A percentile compares a stretch with the other conserved stretches of the same genome.
Conservation (phyloP, 305 asterid species). For the Withania somnifera region DNA sequence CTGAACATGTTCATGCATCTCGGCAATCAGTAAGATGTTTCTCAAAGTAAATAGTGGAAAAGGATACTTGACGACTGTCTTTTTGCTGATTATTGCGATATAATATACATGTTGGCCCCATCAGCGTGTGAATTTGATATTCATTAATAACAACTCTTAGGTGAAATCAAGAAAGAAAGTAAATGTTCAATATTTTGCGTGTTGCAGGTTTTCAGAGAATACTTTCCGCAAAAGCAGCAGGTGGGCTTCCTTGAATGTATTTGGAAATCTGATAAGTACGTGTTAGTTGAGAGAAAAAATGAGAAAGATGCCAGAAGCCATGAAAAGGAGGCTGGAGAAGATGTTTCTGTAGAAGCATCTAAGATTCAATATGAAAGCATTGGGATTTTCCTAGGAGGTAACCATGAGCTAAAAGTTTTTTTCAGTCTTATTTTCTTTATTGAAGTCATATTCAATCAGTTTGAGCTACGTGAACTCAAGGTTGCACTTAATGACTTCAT, state of each 20-base stretch:
- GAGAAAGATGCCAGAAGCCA: constrained; percentile 28
- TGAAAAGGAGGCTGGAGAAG: constrained; percentile 27
- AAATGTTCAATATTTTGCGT: not conserved
- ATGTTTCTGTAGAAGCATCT: constrained; percentile 20
- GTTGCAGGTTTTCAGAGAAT: constrained; percentile 68
- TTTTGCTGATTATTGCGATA: not conserved
- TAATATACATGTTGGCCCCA: not conserved
- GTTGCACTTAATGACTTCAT: not conserved
- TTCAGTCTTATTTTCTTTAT: not conserved
- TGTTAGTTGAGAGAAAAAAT: constrained; percentile 44
- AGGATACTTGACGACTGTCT: too few species aligned
- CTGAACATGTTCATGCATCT: too few species aligned
- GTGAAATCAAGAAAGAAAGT: not conserved
- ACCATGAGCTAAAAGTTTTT: not conserved
- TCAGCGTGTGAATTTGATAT: not conserved
- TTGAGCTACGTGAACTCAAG: not conserved
- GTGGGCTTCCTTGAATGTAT: constrained; percentile 46
- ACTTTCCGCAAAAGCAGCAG: constrained; percentile 57
- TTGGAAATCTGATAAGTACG: constrained; percentile 73
- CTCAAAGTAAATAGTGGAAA: too few species aligned
- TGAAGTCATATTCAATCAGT: not conserved
- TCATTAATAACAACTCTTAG: not conserved
- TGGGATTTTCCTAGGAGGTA: constrained; percentile 80
- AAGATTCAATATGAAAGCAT: constrained; percentile 52
- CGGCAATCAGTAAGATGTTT: too few species aligned